Evolutionary conservation across 352 stramenopile genomes (phyloP), one percentile per base, ranked within the genome.

Genomic region (Achlya hypogyna): DNA sequence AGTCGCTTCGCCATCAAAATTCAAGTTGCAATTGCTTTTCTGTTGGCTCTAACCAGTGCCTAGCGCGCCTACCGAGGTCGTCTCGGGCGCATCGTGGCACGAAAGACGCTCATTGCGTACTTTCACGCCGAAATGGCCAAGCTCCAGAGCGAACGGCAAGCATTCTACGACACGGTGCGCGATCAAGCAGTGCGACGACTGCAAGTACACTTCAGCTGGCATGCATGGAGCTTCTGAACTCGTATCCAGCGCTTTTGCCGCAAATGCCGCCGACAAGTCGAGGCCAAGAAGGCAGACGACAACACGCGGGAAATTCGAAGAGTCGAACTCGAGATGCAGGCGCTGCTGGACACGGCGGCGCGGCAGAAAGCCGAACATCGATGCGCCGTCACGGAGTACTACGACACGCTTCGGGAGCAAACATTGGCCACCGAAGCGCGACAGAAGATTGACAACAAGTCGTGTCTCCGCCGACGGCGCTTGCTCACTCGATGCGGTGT

Each of bases 61-160:
- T 64, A 77, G 65, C 76, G 79, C 1, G 71, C 84, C 31, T 91
- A 86, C 63, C 77, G 83, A 23, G 83, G 83, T 16, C 77, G 83
- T 4, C 56, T 78, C 1, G 83, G 74, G 3, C 74, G 83, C 1
- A 75, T 86, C 40, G 38, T 52, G 29, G 73, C 75, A 6, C 72
- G 74, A 0, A 71, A 77, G 10, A 49, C 8, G 1, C 56, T 91
- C 4, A 34, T 90, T 6, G 66, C 63, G 29, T 67, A 76, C 53
- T 91, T 87, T 69, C 79, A 82, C 63, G 42, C 51, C 8, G 81
- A 89, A 62, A 79, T 89, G 76, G 71, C 74, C 25, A 70, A 70
- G 25, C 69, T 92, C 29, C 74, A 87, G 20, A 45, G 65, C 10
- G 75, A 90, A n/a, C 74, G 81, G 8, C 74, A 82, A 8, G 69